phyloP scores from a whole-genome alignment of 176 grass and related monocot species.

The Aechmea fasciata region DNA sequence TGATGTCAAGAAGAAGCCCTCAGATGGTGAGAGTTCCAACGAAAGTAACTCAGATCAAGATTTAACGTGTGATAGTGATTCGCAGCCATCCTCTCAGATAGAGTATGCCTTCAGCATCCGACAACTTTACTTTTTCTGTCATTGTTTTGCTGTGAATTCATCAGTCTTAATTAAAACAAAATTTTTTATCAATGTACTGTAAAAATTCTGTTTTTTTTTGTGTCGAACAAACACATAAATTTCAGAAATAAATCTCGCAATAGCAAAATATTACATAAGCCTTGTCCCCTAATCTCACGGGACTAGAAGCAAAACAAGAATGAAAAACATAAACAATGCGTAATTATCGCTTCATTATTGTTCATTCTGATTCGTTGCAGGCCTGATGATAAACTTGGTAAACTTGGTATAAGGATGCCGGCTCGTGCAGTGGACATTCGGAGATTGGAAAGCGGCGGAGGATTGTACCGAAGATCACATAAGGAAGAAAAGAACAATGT shows the following conservation, averaged over 20 bases:
- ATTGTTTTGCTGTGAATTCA: too few relatives aligned
- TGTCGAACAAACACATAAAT: too few relatives aligned
- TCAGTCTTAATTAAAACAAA: too few relatives aligned
- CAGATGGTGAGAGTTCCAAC: neutral
- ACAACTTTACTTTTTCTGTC: neutral
- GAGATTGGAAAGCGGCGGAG: neutral
- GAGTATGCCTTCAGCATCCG: neutral
- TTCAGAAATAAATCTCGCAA: too few relatives aligned
- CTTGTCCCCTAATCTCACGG: too few relatives aligned
- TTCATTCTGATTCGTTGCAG: neutral
- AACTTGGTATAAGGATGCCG: neutral
- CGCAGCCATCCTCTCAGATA: neutral
- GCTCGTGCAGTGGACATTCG: neutral
- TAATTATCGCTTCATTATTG: too few relatives aligned
- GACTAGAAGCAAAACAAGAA: too few relatives aligned
- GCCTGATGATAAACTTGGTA: neutral
- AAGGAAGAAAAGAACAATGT: conserved; percentile 7
- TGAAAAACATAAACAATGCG: too few relatives aligned
- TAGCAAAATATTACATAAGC: too few relatives aligned
- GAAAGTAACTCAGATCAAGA: neutral
- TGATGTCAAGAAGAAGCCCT: neutral
- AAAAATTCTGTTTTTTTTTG: too few relatives aligned
- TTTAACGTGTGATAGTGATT: neutral
- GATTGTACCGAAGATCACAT: neutral
- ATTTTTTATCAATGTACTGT: too few relatives aligned